A percentile compares a stretch with the other conserved stretches of the same genome.
These are phyloP conservation scores for Sarcodon aspratus DNA, from an alignment of 768 basidiomycete species.

Conservation along the genomic window DNA sequence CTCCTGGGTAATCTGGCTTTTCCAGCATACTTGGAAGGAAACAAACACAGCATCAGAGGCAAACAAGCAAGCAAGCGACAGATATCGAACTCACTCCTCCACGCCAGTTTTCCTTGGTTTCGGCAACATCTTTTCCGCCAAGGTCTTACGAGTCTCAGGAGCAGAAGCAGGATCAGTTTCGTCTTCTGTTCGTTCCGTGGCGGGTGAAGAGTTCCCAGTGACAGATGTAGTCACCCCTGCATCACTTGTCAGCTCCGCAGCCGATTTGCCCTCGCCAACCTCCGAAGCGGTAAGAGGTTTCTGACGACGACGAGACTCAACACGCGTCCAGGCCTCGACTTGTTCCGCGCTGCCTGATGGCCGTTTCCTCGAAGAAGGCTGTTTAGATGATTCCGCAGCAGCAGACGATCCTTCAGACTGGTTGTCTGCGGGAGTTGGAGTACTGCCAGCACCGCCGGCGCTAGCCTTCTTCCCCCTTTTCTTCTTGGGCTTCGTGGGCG, in stretches of 20 bases:
- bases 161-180: constrained; percentile 6
- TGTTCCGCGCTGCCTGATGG: constrained; percentile 14
- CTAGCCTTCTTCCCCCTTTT: constrained; percentile 27
- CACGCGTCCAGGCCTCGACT: constrained; percentile 56
- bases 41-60: constrained; percentile 4
- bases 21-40: constrained; percentile 45
- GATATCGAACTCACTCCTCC: constrained; percentile 46
- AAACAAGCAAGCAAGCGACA: not conserved
- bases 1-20: constrained; percentile 36
- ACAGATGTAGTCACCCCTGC: constrained; percentile 31
- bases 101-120: constrained; percentile 55
- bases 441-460: constrained; percentile 1
- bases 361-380: constrained; percentile 18
- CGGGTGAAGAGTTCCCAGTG: constrained; percentile 29
- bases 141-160: constrained; percentile 22
- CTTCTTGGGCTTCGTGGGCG: constrained; percentile 23
- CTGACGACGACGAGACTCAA: constrained; percentile 34
- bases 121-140: constrained; percentile 56
- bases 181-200: constrained; percentile 21
- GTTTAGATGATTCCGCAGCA: constrained; percentile 13
- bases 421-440: constrained; percentile 7
- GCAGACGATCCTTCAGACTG: constrained; percentile 16
- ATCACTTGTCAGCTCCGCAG: constrained; percentile 32
- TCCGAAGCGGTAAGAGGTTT: constrained; percentile 1
- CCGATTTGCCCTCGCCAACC: constrained; percentile 8